phyloP scores from a whole-genome alignment of 108 stramenopile genomes.

The Nannochloropsis oceanica region DNA sequence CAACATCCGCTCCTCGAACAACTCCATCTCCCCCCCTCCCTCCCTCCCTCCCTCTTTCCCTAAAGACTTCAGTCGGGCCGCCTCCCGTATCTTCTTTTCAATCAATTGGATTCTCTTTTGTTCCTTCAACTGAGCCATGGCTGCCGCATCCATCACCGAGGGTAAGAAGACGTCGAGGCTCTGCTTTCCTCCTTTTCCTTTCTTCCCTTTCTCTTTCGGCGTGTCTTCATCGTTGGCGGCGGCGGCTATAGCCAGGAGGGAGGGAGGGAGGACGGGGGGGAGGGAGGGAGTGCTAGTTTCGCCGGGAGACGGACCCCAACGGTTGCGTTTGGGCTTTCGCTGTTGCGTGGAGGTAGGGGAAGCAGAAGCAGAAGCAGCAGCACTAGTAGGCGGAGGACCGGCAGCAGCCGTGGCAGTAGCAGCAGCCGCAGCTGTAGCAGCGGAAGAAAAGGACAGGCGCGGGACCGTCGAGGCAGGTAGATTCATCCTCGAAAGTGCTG shows the following conservation, averaged over 20 bases:
- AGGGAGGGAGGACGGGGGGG: neutral
- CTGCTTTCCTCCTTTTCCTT: neutral
- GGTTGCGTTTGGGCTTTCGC: neutral
- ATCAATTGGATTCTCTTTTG: slow-evolving; percentile 25
- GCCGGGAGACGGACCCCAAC: neutral
- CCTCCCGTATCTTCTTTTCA: slow-evolving; percentile 17
- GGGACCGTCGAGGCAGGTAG: neutral
- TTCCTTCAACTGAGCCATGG: slow-evolving; percentile 12
- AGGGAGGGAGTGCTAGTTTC: neutral
- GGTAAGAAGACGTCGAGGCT: neutral
- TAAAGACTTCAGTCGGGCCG: neutral
- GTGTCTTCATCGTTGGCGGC: neutral
- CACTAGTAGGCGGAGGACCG: no score
- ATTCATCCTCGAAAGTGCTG: neutral
- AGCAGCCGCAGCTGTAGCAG: no score
- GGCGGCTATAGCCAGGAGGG: neutral
- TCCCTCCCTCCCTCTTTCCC: neutral
- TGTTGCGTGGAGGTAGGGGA: no score
- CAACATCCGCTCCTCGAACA: slow-evolving; percentile 11
- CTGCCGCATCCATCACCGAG: slow-evolving; percentile 20
- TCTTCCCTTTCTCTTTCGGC: neutral
- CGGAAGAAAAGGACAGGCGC: no score
- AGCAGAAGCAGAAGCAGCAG: no score
- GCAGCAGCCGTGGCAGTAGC: no score
- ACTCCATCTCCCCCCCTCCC: slow-evolving; percentile 13